These are phyloP conservation scores for Paraphaeosphaeria minitans DNA, from an alignment of 2,329 filamentous ascomycete genomes.

Conservation along the genomic window DNA sequence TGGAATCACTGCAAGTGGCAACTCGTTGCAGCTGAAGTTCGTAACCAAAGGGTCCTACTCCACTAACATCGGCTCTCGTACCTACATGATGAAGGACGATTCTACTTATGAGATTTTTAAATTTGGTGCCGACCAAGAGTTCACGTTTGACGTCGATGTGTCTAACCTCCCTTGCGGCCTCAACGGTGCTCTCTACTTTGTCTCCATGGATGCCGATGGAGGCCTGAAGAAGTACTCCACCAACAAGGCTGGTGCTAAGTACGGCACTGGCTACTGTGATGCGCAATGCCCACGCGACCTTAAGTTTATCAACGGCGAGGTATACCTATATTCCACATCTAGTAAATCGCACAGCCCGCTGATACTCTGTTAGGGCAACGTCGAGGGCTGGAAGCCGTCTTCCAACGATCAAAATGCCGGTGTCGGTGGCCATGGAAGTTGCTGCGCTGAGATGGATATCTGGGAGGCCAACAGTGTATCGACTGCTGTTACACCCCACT, in stretches of 20 bases:
- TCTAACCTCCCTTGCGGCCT: slow-evolving; percentile 34
- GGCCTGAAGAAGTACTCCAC: slow-evolving; percentile 53
- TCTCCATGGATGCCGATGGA: slow-evolving; percentile 66
- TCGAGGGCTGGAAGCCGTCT: slow-evolving; percentile 57
- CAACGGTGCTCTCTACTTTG: slow-evolving; percentile 72
- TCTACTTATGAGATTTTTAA: slow-evolving; percentile 31
- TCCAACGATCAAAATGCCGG: slow-evolving; percentile 59
- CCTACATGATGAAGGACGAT: slow-evolving; percentile 31
- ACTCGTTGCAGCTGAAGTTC: slow-evolving; percentile 29
- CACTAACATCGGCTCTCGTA: slow-evolving; percentile 33
- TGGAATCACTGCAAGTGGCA: slow-evolving; percentile 37
- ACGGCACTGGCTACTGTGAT: slow-evolving; percentile 54
- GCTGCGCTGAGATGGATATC: slow-evolving; percentile 70
- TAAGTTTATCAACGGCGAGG: slow-evolving; percentile 57
- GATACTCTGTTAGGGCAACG: slow-evolving; percentile 52
- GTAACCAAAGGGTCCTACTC: slow-evolving; percentile 27
- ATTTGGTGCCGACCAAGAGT: slow-evolving; percentile 26
- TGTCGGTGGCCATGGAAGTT: slow-evolving; percentile 59
- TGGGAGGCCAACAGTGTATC: slow-evolving; percentile 70
- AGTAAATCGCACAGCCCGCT: neutral
- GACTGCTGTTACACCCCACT: slow-evolving; percentile 66
- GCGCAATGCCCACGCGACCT: slow-evolving; percentile 45
- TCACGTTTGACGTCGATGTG: slow-evolving; percentile 35
- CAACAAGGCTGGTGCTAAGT: slow-evolving; percentile 57
- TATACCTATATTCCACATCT: slow-evolving; percentile 20